phyloP scores from a whole-genome alignment of 495 filamentous ascomycete genomes.

The Penicillium pancosmium region DNA sequence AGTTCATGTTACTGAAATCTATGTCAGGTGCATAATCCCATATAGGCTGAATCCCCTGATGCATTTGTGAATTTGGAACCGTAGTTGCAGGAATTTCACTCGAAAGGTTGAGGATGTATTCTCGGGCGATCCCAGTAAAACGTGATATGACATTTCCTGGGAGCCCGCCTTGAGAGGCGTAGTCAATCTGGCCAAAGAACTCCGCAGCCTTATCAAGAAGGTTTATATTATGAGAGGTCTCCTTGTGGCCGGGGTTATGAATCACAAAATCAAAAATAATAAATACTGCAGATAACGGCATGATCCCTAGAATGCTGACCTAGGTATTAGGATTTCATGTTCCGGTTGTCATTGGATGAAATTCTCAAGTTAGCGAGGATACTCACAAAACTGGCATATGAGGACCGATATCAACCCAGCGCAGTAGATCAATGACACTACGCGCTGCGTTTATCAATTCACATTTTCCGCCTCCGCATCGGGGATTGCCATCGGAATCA shows the following conservation, averaged over 20 bases:
- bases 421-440: constrained; percentile 34
- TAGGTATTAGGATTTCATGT: too few species aligned
- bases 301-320: constrained; percentile 23
- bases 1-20: not conserved
- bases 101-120: not conserved
- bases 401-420: constrained; percentile 35
- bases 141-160: not conserved
- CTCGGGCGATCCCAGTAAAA: not conserved
- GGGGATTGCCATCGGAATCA: not conserved
- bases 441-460: constrained; percentile 26
- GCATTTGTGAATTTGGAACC: not conserved
- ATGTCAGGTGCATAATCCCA: not conserved
- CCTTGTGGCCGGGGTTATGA: constrained; percentile 41
- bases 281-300: constrained; percentile 39
- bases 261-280: constrained; percentile 45
- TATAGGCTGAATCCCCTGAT: not conserved
- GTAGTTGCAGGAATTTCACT: not conserved
- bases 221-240: constrained; percentile 34
- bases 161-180: not conserved
- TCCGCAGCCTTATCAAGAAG: constrained; percentile 25
- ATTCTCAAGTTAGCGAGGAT: not conserved
- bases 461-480: constrained; percentile 24
- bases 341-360: too few species aligned
- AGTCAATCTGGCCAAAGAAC: not conserved
- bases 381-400: constrained; percentile 36